A percentile compares a stretch with the other conserved stretches of the same genome.
Conservation (phyloP, 2,329 filamentous ascomycete species). For the Dactylellina drechsleri region DNA sequence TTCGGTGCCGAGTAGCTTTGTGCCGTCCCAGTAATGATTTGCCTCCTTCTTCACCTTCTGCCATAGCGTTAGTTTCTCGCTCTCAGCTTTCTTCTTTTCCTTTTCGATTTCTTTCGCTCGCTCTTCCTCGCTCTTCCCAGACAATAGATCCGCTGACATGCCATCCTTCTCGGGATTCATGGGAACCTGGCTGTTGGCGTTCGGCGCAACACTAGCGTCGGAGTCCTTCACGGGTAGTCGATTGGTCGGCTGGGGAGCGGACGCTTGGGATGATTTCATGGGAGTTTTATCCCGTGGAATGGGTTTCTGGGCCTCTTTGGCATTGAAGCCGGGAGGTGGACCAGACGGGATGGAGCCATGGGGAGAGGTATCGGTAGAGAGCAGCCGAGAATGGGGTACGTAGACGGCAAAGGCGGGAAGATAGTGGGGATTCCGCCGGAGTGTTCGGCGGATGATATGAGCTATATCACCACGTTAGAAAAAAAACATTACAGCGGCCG, state of each 20-base stretch:
- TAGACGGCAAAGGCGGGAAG: conserved; percentile 47
- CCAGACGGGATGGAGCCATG: conserved; percentile 67
- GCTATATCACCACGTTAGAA: conserved; percentile 17
- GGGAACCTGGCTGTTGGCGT: conserved; percentile 55
- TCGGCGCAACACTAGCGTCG: conserved; percentile 29
- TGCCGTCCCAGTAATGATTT: conserved; percentile 98
- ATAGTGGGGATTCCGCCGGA: conserved; percentile 49
- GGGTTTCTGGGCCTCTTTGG: conserved; percentile 88
- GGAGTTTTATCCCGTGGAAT: conserved; percentile 69
- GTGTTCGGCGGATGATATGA: conserved; percentile 42
- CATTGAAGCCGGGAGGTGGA: conserved; percentile 89
- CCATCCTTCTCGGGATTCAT: conserved; percentile 58
- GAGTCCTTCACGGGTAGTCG: conserved; percentile 60
- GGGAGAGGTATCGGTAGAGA: conserved; percentile 69
- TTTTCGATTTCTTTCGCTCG: conserved; percentile 64
- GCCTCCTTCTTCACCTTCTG: conserved; percentile 95
- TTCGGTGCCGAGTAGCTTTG: conserved; percentile 90
- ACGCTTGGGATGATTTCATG: conserved; percentile 59
- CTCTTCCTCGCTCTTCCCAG: conserved; percentile 57
- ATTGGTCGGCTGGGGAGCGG: conserved; percentile 60
- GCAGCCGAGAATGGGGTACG: conserved; percentile 43
- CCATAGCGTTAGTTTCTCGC: conserved; percentile 86
- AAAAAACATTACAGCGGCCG: neutral
- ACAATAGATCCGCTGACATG: conserved; percentile 40
- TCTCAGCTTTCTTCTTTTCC: conserved; percentile 74